Conservation (phyloP, 2,329 filamentous ascomycete species). For the Lachnellula cervina region DNA sequence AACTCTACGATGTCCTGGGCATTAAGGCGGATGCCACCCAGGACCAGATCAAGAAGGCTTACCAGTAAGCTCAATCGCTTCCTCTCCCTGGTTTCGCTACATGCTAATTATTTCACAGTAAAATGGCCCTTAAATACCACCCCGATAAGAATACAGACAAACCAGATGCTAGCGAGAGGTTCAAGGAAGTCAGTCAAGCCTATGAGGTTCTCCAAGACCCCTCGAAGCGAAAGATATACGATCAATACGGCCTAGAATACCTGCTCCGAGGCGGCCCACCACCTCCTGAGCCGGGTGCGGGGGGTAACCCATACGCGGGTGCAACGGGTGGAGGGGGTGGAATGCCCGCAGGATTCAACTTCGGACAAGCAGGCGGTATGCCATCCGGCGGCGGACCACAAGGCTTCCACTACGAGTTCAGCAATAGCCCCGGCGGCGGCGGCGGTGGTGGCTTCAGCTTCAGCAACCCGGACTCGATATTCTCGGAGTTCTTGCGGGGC, state of each 20-base stretch:
- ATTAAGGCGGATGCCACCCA: slow-evolving; percentile 76
- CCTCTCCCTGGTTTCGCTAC: not conserved
- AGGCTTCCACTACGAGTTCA: slow-evolving; percentile 45
- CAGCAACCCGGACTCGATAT: slow-evolving; percentile 78
- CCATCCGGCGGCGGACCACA: slow-evolving; percentile 47
- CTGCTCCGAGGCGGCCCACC: slow-evolving; percentile 75
- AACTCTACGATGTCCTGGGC: slow-evolving; percentile 83
- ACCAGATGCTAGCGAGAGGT: slow-evolving; percentile 79
- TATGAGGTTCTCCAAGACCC: slow-evolving; percentile 98
- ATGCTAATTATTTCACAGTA: slow-evolving; percentile 45
- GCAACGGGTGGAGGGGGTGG: slow-evolving; percentile 50
- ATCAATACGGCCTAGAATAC: slow-evolving; percentile 91
- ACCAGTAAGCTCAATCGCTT: slow-evolving; percentile 55
- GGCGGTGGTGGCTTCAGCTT: slow-evolving; percentile 69
- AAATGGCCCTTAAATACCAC: slow-evolving; percentile 86
- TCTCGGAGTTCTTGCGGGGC: slow-evolving; percentile 72
- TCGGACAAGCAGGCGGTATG: slow-evolving; percentile 42
- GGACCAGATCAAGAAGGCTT: slow-evolving; percentile 97
- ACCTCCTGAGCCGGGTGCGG: slow-evolving; percentile 52
- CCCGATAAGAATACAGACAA: slow-evolving; percentile 98
- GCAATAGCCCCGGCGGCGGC: slow-evolving; percentile 39
- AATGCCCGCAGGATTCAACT: slow-evolving; percentile 49
- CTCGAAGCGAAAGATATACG: slow-evolving; percentile 93
- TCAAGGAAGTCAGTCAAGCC: slow-evolving; percentile 96
- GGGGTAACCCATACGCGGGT: slow-evolving; percentile 55